Percentiles rank a stretch among this genome's conserved stretches.
Conservation (phyloP, 805 yeast species). For the Wickerhamiella lipophila region DNA sequence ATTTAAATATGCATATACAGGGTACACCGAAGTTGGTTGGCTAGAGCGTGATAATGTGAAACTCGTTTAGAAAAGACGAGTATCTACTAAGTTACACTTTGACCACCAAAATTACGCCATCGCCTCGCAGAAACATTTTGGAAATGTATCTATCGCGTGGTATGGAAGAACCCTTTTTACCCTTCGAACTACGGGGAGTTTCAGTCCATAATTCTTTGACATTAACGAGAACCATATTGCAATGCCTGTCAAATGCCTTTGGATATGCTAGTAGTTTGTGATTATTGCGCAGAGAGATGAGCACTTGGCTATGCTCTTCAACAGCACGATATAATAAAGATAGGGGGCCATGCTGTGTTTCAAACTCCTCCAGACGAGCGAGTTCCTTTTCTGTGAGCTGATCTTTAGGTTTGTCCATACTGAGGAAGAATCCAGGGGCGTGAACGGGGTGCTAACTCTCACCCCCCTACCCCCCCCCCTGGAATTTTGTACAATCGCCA, state of each 20-base stretch:
- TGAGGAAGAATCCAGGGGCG: background rate
- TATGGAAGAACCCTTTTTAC: slow-evolving; percentile 55
- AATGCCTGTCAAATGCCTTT: slow-evolving; percentile 91
- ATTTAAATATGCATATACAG: background rate
- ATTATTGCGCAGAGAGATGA: slow-evolving; percentile 83
- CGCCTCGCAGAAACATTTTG: slow-evolving; percentile 89
- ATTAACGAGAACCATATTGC: slow-evolving; percentile 83
- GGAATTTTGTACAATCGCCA: too few relatives aligned
- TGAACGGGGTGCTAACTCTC: background rate
- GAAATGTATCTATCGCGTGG: slow-evolving; percentile 69
- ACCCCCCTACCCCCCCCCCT: too few relatives aligned
- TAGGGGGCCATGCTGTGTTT: slow-evolving; percentile 83
- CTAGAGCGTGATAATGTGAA: too few relatives aligned
- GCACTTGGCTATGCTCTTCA: slow-evolving; percentile 57
- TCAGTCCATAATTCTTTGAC: slow-evolving; percentile 81
- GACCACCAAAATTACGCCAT: slow-evolving; percentile 76
- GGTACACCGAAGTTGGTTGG: too few relatives aligned
- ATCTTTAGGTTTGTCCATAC: slow-evolving; percentile 55
- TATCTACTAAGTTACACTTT: too few relatives aligned
- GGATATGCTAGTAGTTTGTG: slow-evolving; percentile 84
- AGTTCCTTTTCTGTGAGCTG: slow-evolving; percentile 74
- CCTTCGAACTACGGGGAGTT: slow-evolving; percentile 46
- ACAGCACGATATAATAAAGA: slow-evolving; percentile 77
- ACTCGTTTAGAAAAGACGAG: too few relatives aligned
- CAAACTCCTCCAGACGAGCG: slow-evolving; percentile 74